phyloP scores from a whole-genome alignment of 345 rosid species.

The Reutealis trisperma region DNA sequence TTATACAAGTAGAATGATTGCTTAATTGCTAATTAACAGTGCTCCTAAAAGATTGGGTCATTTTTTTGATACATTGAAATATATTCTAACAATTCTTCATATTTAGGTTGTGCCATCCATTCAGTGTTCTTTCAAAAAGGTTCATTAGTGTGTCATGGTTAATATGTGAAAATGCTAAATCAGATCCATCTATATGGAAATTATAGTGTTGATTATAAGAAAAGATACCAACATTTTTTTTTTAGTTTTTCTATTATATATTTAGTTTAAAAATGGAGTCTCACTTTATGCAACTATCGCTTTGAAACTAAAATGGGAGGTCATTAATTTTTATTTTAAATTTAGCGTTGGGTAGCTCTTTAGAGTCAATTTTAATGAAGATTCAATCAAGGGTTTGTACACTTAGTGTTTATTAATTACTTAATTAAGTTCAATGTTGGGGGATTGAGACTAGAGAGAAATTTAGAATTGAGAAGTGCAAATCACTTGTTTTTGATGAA shows the following conservation, averaged over 20 bases:
- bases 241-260: too few species aligned
- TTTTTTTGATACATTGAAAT: slow-evolving; percentile 2
- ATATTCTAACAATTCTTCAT: background rate
- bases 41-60: background rate
- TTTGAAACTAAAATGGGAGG: background rate
- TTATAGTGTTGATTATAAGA: slow-evolving; percentile 3
- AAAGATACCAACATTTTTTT: background rate
- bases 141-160: background rate
- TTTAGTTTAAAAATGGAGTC: too few species aligned
- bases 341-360: too few species aligned
- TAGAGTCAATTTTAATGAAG: too few species aligned
- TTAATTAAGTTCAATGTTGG: background rate
- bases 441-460: background rate
- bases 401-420: background rate
- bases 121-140: background rate
- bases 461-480: background rate
- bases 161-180: background rate
- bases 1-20: slow-evolving; percentile 43
- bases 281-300: too few species aligned
- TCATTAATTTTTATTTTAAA: background rate
- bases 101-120: background rate
- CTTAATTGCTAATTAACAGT: background rate
- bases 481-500: background rate
- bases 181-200: slow-evolving; percentile 1
- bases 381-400: too few species aligned